Percentiles rank a stretch among this genome's conserved stretches.
These are phyloP conservation scores for Malus asiatica DNA, from an alignment of 306 rosid genomes.

Conservation along the genomic window DNA sequence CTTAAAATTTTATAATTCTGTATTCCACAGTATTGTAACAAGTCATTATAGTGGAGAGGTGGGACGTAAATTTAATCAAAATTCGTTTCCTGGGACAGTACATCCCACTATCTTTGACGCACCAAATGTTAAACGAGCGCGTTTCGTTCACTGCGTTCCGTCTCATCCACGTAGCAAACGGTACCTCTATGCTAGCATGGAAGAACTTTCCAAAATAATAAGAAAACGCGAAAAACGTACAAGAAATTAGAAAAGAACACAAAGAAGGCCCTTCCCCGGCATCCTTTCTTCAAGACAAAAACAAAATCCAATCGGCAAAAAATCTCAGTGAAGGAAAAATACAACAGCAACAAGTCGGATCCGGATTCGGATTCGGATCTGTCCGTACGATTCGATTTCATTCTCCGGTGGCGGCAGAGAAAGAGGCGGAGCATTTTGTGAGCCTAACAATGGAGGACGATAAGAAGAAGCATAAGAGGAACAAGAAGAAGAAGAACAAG, in stretches of 20 bases:
- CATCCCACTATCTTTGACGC: no score
- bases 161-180: no score
- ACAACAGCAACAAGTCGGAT: background rate
- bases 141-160: no score
- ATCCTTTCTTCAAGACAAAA: background rate
- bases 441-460: slow-evolving; percentile 48
- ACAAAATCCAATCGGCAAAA: background rate
- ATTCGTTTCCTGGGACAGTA: accelerated
- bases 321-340: background rate
- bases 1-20: no score
- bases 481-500: slow-evolving; percentile 54
- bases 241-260: background rate
- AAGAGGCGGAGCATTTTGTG: slow-evolving; percentile 5
- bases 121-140: no score
- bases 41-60: no score
- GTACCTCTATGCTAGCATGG: background rate
- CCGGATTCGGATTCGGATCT: background rate
- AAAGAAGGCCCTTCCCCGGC: background rate
- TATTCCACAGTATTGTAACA: accelerated
- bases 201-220: background rate
- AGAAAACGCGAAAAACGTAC: background rate
- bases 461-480: slow-evolving; percentile 47
- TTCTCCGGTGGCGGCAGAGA: background rate
- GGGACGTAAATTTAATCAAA: no score
- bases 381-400: background rate